Base-by-base conservation (phyloP, 768 basidiomycete species). In the Cystoderma amianthinum region DNA sequence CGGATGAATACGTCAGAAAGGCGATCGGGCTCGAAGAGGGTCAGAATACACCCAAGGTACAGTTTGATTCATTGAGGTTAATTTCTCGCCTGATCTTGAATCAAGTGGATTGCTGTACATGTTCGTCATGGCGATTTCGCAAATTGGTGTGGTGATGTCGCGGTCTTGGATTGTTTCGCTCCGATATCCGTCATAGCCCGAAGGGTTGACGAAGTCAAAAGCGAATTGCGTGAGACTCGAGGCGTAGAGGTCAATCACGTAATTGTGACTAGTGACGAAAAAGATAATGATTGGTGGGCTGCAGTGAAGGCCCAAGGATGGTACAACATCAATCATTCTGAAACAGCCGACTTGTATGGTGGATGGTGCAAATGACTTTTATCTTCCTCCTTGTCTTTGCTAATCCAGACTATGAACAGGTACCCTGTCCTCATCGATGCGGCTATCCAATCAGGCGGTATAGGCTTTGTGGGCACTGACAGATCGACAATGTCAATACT, bases 371-470 rank as follows among this genome's bases (percentile, higher is more conserved):
- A n/a, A n/a, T n/a, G 46, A 47, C 70, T 51, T 28, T 5, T 38
- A 3, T 40, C 13, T n/a, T n/a, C n/a, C n/a, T n/a, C n/a, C n/a
- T 36, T 36, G 28, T 21, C 20, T 16, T 21, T 24, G 23, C 32
- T 36, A 7, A 32, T 11, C 42, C 39, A 43, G 17, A 25, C 43
- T 21, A 43, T 36, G 15, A 30, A 16, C 48, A 83, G 83, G 82
- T 81, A 84, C 56, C 80, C 83, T 10, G 61, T 82, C n/a, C 59
- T 88, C 38, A 70, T 87, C 38, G 85, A 87, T 51, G 81, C 82
- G 3, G 78, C 75, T 6, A 74, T 85, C 43, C 86, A 88, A 51
- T 81, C 82, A 0, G 62, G 61, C 28, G 84, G 78, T 16, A 55
- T 66, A 9, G 86, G 83, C 2, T 81, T 88, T 51, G 74, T 89